Base-by-base conservation (phyloP, 2,329 filamentous ascomycete species). In the Pyricularia sp. region DNA sequence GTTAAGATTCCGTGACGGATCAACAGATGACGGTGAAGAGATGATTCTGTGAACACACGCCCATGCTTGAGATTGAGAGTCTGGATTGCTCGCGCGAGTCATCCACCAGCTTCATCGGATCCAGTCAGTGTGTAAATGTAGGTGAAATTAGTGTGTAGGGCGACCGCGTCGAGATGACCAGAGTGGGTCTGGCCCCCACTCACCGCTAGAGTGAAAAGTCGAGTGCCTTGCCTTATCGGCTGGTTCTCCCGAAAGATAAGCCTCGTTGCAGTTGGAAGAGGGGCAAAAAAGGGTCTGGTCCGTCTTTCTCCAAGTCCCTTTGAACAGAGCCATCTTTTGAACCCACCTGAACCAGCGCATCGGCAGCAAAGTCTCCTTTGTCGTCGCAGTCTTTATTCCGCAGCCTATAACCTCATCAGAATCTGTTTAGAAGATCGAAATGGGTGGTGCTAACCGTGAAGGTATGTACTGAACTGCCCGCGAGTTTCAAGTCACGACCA, bases 371-470 rank as follows among this genome's bases (percentile, higher is more conserved):
- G 53, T 24, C 9, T 57, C n/a, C 40, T 49, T 49, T 12, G 19
- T n/a, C 16, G 40, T 49, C 40, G 40, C 16, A 49, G 19, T 49
- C 19, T 49, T 49, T n/a, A 49, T 49, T 49, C 8, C 16, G 40
- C 40, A 49, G 16, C 22, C n/a, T 24, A 57, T 8, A 57, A 28
- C 19, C 9, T 57, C 53, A 26, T n/a, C 9, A 22, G 22, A 26
- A 55, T 12, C 9, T 57, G 16, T 13, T 9, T 8, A 57, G 16
- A 13, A 55, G 49, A 55, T 24, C 53, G 9, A 70, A 68, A 89
- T 89, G 86, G 86, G 86, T 79, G 86, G 86, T 70, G 76, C 78
- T 74, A 83, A 84, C 76, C 84, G 86, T 83, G 84, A 87, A 79
- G 86, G 86, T 86, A 57, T 24, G 16, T 13, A 28, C 5, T 26